Base-by-base conservation (phyloP, 2,329 filamentous ascomycete species). In the Calonectria hongkongensis region DNA sequence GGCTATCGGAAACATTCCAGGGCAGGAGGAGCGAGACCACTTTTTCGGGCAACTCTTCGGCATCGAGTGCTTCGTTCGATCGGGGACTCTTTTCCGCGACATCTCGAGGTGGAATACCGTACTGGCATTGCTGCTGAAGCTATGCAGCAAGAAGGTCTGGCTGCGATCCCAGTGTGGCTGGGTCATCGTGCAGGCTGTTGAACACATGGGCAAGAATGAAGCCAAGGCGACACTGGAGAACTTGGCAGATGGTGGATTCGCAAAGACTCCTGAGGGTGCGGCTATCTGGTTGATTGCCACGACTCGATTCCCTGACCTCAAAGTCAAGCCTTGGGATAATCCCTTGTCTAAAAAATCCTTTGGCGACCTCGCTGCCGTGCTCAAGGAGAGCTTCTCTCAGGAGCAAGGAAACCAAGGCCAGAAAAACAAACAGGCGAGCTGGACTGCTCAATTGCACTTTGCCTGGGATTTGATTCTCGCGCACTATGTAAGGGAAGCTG, bases 31-130 rank as follows among this genome's bases (percentile, higher is more conserved):
- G 84, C 90, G 95, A 78, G 95, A 98, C 81, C 92, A 95, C 82
- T 90, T 92, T 76, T 94, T 98, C 75, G 97, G 97, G 8, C 92
- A 94, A 77, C 86, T 98, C 1, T 98, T 98, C 80, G 96, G 95
- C 3, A 89, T 96, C 51, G 94, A 98, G 82, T 94, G 94, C 72
- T 92, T 98, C 73, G 91, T 98, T 54, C 92, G 95, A 82, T 95
- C 96, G 15, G 90, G 90, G 5, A 89, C 95, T 48, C 86, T 97
- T 15, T 93, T 96, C 77, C 83, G 87, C 4, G 87, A 91, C 41
- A 84, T 87, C 21, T 86, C 89, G 5, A 89, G 87, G 79, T 95
- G 93, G 92, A 87, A 88, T 56, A 87, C 88, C 68, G 87, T 98
- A n/a, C 86, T 98, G 60, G 90, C 93, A 67, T 86, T 94, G 66